Evolutionary conservation across 495 filamentous ascomycete species (phyloP).

Genomic region (Parachaetomium inaequale): DNA sequence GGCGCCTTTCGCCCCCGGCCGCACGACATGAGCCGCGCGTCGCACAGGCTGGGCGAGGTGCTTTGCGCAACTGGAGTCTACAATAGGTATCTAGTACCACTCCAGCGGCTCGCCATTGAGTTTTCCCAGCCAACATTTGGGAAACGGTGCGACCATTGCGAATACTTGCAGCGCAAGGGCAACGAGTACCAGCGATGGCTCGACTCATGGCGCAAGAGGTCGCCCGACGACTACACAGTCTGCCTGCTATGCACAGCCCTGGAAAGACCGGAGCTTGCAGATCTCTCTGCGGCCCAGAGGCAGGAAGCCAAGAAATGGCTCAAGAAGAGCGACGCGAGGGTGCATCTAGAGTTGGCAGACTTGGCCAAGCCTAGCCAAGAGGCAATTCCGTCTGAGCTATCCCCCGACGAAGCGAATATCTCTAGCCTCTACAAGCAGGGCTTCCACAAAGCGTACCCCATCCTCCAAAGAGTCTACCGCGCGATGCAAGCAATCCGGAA

Average conservation of each 20-base stretch:
- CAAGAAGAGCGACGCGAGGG: background rate
- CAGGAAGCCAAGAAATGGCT: background rate
- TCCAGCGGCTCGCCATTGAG: background rate
- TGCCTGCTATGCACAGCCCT: background rate
- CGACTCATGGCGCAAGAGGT: background rate
- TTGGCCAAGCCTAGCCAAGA: too few relatives aligned
- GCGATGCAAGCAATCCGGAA: too few relatives aligned
- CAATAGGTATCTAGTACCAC: background rate
- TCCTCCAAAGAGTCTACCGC: background rate
- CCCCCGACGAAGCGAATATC: too few relatives aligned
- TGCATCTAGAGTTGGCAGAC: background rate
- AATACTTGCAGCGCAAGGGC: background rate
- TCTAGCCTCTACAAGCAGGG: too few relatives aligned
- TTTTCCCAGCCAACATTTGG: background rate
- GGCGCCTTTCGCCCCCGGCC: too few relatives aligned
- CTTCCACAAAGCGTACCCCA: background rate
- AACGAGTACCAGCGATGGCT: background rate
- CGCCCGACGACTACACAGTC: too few relatives aligned
- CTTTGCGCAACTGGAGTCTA: too few relatives aligned
- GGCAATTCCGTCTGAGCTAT: too few relatives aligned
- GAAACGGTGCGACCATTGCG: background rate
- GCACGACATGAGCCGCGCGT: too few relatives aligned
- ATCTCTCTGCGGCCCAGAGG: background rate
- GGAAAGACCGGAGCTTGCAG: background rate
- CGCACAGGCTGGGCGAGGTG: too few relatives aligned